Base-by-base conservation (phyloP, 148 eudicot species). In the Diospyros kaki region DNA sequence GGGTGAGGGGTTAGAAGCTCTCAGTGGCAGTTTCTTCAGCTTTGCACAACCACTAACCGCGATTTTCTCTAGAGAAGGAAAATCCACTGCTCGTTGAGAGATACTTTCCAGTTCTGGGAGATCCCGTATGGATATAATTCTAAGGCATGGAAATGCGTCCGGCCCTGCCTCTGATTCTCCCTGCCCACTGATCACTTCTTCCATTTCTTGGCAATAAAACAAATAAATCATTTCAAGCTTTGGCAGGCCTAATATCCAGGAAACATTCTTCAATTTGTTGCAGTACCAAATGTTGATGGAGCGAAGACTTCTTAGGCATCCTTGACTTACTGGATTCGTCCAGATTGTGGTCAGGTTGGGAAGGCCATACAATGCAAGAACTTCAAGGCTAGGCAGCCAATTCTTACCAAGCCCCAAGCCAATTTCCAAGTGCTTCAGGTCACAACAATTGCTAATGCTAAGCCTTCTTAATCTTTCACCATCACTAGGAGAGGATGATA, bases 181-280 rank as follows among this genome's bases (percentile, higher is more conserved):
- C 42, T 76, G 74, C 58, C 17, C 69, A 44, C 70, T 54, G 65
- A 71, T 71, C 40, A 77, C 71, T 71, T 77, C 64, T 71, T 64
- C 80, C 72, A 78, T 78, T 61, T 59, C 76, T 55, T 78, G 66
- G 66, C 80, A 78, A 76, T 78, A 78, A 58, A 78, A 78, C 74
- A 78, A 71, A 72, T 78, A 78, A 8, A 78, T 12, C 80, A 65
- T 38, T 56, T 78, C 76, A 7, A 78, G 75, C 66, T 72, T 72
- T 64, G 80, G 80, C 0, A 78, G 76, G 17, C 53, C 39, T 55
- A 60, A 9, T 6, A 76, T 68, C 79, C 79, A 76, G 2, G 80
- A 78, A 65, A 78, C 59, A 4, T 72, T 64, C 72, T 78, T 78
- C 72, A 78, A 58, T 66, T 78, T 78, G 75, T 78, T 15, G 62